These are phyloP conservation scores for Neonectria neomacrospora DNA, from an alignment of 2,329 filamentous ascomycete species.

Conservation along the genomic window DNA sequence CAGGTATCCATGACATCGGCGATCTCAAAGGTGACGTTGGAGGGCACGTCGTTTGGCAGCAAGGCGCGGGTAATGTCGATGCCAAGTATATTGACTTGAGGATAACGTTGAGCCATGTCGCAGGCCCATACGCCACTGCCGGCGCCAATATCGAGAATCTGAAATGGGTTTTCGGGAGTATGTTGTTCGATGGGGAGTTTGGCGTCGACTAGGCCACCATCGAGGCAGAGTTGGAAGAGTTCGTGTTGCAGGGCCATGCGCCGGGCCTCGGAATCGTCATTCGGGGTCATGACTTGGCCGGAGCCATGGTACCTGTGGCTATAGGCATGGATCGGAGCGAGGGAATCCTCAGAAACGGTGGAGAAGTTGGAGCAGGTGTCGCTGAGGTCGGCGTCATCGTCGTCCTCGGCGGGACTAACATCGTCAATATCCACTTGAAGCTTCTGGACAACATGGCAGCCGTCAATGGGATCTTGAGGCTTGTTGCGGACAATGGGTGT, in stretches of 20 bases:
- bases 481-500: not conserved
- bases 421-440: constrained; percentile 25
- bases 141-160: constrained; percentile 56
- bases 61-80: constrained; percentile 56
- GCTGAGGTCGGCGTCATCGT: constrained; percentile 41
- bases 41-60: constrained; percentile 59
- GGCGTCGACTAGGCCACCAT: constrained; percentile 47
- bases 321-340: constrained; percentile 49
- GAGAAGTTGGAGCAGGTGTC: constrained; percentile 49
- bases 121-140: constrained; percentile 57
- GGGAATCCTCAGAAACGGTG: constrained; percentile 49
- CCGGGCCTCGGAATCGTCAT: constrained; percentile 49
- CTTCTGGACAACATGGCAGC: constrained; percentile 17
- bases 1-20: constrained; percentile 65
- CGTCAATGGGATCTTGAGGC: constrained; percentile 25
- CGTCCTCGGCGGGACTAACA: constrained; percentile 36
- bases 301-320: constrained; percentile 53
- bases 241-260: constrained; percentile 49
- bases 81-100: constrained; percentile 53
- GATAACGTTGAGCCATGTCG: constrained; percentile 55
- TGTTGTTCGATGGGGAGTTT: constrained; percentile 46
- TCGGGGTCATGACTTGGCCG: constrained; percentile 48
- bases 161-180: constrained; percentile 33
- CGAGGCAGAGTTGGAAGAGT: constrained; percentile 50
- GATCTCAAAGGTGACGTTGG: constrained; percentile 69